These are phyloP conservation scores for Dactylellina drechsleri DNA, from an alignment of 2,329 filamentous ascomycete genomes.

Conservation along the genomic window DNA sequence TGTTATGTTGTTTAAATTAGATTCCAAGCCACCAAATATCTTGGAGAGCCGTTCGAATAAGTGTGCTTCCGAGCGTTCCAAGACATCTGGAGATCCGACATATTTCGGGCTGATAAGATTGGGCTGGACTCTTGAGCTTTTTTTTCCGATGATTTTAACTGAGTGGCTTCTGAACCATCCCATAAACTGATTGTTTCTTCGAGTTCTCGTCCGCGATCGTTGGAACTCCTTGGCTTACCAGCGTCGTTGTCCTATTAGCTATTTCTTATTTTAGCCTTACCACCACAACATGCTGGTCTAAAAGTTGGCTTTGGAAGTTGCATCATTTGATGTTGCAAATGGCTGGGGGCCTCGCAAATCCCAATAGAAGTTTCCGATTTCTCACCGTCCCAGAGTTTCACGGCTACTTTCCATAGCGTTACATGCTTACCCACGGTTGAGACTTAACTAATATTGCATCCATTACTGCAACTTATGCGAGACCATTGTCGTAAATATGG, in stretches of 20 bases:
- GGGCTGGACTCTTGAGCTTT: neutral
- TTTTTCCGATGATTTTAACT: neutral
- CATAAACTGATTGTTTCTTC: neutral
- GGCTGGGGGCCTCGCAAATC: slow-evolving; percentile 1
- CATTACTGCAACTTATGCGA: neutral
- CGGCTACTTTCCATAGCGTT: neutral
- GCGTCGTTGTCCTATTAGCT: neutral
- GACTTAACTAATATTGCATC: neutral
- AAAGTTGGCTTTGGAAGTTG: neutral
- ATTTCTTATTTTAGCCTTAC: neutral
- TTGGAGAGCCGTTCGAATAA: neutral
- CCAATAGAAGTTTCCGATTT: neutral
- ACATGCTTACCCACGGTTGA: neutral
- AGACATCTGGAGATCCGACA: no score
- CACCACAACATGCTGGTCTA: neutral
- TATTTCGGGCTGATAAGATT: neutral
- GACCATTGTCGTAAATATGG: neutral
- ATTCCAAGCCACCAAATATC: neutral
- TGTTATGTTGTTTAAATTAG: neutral
- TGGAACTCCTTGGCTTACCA: no score
- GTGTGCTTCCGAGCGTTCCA: no score
- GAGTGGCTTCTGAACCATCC: neutral
- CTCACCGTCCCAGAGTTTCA: neutral
- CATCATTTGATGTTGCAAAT: neutral
- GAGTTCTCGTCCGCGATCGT: no score